Base-by-base conservation (phyloP, 495 filamentous ascomycete species). In the Xylaria sp. region DNA sequence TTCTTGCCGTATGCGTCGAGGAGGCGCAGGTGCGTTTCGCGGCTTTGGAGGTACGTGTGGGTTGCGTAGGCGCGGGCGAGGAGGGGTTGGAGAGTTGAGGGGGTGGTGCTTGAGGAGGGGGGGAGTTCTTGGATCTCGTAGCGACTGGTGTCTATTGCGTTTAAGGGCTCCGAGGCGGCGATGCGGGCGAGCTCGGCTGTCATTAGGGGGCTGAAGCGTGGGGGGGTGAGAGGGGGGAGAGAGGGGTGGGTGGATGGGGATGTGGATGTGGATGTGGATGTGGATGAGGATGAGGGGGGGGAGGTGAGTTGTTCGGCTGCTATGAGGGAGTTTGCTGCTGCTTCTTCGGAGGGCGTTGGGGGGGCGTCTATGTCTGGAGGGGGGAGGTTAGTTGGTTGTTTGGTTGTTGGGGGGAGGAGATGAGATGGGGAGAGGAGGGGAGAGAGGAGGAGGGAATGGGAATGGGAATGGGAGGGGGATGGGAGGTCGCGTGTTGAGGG, bases 1-100 rank as follows among this genome's bases (percentile, higher is more conserved):
- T 97, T 97, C 83, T 92, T 93, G 76, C 94, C 95, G 81, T 89
- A 89, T 70, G 85, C 85, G 74, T 95, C 93, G 12, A 98, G 88
- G 12, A 96, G 85, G 5, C 86, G 82, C 26, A 97, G 87, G 76
- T 97, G 92, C 35, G 88, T 83, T 33, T 88, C 85, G 5, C 94
- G 90, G 24, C 82, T 81, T 1, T 85, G 77, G 15, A 97, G 83
- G 80, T 97, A 93, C 0, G 86, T 84, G 59, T 87, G 87, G 8
- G 88, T 85, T 0, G 88, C 84, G 83, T 93, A 93, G 55, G 93
- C 88, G 52, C 81, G 79, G 3, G 73, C 44, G 9, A 85, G 79
- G 11, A 69, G 26, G 2, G 35, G 61, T 71, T n/a, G 79, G 81
- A 73, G 44, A 48, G 5, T n/a, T n/a, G 44, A 48, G 19, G n/a